Percentiles rank a stretch among this genome's conserved stretches.
These are phyloP conservation scores for Panaeolus papilionaceus DNA, from an alignment of 768 basidiomycete species.

Conservation along the genomic window DNA sequence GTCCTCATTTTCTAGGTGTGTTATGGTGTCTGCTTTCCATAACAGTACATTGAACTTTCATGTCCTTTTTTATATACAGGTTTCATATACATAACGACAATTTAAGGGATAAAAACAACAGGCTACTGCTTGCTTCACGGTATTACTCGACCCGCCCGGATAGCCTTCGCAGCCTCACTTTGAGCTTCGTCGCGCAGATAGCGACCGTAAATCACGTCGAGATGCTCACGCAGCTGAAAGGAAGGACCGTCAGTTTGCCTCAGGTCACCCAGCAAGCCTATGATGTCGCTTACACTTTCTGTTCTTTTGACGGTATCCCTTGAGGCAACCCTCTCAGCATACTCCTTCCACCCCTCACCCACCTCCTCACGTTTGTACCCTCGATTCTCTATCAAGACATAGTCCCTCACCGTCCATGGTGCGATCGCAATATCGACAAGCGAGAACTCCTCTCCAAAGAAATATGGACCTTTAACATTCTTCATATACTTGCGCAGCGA, in stretches of 20 bases:
- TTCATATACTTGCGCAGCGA: slow-evolving; percentile 38
- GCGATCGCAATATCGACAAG: slow-evolving; percentile 60
- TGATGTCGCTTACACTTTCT: slow-evolving; percentile 37
- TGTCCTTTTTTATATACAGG: neutral
- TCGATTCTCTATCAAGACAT: slow-evolving; percentile 54
- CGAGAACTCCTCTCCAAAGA: slow-evolving; percentile 58
- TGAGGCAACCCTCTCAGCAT: slow-evolving; percentile 46
- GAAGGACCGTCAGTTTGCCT: neutral
- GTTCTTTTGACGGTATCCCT: slow-evolving; percentile 56
- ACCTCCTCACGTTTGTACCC: slow-evolving; percentile 51
- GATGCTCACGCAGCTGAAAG: slow-evolving; percentile 39
- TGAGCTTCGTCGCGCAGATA: slow-evolving; percentile 64
- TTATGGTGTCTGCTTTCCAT: neutral
- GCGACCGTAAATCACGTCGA: slow-evolving; percentile 54
- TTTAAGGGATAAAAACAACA: neutral
- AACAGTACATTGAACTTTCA: neutral
- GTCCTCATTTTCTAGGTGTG: slow-evolving; percentile 3
- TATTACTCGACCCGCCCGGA: slow-evolving; percentile 48
- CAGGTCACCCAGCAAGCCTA: neutral
- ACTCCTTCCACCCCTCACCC: slow-evolving; percentile 50
- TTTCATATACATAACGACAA: neutral
- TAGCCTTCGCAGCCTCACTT: slow-evolving; percentile 59
- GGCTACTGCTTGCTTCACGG: slow-evolving; percentile 33
- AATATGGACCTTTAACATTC: slow-evolving; percentile 56
- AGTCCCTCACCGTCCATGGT: slow-evolving; percentile 59